Evolutionary conservation across 768 basidiomycete genomes (phyloP), one percentile per base, ranked within the genome.

Genomic region (Auriscalpium orientale): DNA sequence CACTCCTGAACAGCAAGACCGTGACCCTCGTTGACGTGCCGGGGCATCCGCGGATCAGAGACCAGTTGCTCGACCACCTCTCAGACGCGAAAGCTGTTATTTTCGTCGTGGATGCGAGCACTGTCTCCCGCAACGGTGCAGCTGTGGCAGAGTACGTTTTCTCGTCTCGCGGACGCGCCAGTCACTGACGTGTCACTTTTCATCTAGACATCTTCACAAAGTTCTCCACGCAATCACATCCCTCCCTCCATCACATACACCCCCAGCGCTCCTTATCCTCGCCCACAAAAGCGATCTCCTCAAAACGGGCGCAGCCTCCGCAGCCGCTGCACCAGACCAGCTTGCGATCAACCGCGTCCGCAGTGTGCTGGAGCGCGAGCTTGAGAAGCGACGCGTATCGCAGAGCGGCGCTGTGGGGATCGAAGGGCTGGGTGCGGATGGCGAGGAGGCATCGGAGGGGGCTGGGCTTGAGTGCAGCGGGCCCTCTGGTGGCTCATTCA

Each of bases 31-130:
- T 91, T 16, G 91, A 93, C 68, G 71, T 93, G 44, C 91, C 91
- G 8, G 91, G 91, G n/a, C 91, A 93, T 67, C 87, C 90, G 10
- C 80, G 91, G 44, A 78, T 93, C 54, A 72, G 89, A 34, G 80
- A 80, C 62, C 87, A 90, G 63, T 88, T 90, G 65, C 72, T 70
- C 49, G 88, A 91, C 44, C 70, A 85, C 62, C 67, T 93, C 20
- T 57, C 72, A 5, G 76, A 81, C 36, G 80, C 88, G 2, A 85
- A 82, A 62, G 83, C 74, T 3, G 68, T 93, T 33, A 83, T 79
- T 5, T 93, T 93, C 64, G 85, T 91, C 1, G 87, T 91, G 1
- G 91, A 93, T 67, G 78, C 86, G 8, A 87, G 81, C 63, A 87
- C 82, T 0, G 71, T 93, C 28, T 89, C 91, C 33, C 77, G 91